Evolutionary conservation across 1,284 basidiomycete genomes (phyloP), one percentile per base, ranked within the genome.

Genomic region (Abortiporus biennis): DNA sequence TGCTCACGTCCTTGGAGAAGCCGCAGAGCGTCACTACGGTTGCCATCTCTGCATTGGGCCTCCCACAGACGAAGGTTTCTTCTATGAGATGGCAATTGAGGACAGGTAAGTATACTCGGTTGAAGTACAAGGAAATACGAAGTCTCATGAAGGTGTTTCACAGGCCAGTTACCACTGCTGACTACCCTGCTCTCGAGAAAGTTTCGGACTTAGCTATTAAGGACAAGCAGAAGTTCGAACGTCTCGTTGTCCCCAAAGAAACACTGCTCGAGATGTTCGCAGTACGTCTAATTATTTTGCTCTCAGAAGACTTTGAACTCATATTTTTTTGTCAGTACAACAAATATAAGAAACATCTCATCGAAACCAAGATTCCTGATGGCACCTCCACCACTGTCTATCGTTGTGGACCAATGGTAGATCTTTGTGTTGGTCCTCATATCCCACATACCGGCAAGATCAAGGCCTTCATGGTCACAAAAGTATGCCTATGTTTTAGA

Each of bases 61-160:
- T 16, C 96, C 96, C 16, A 94, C 92, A 2, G 93, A 97, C 33
- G 95, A 99, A 22, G 96, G 96, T 12, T 99, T 99, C 78, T 99
- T 96, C 77, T 99, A 99, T 64, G 96, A 99, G 64, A 99, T 99
- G 96, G 79, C 76, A 5, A 88, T 85, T 44, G 67, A 78, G 30
- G 80, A 88, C 42, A 69, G 84, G 81, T 77, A 38, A 25, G 67
- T 53, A 12, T n/a, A n/a, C n/a, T n/a, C n/a, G n/a, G n/a, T n/a
- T n/a, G n/a, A n/a, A n/a, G n/a, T n/a, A n/a, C n/a, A n/a, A n/a
- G n/a, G n/a, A n/a, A n/a, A n/a, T n/a, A n/a, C n/a, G n/a, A n/a
- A n/a, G n/a, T n/a, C n/a, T n/a, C n/a, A n/a, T n/a, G n/a, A n/a
- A n/a, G n/a, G n/a, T n/a, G n/a, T 27, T 29, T 6, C 38, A 44